These are phyloP conservation scores for Alternaria hordeiaustralica DNA, from an alignment of 2,329 filamentous ascomycete species.

Conservation along the genomic window DNA sequence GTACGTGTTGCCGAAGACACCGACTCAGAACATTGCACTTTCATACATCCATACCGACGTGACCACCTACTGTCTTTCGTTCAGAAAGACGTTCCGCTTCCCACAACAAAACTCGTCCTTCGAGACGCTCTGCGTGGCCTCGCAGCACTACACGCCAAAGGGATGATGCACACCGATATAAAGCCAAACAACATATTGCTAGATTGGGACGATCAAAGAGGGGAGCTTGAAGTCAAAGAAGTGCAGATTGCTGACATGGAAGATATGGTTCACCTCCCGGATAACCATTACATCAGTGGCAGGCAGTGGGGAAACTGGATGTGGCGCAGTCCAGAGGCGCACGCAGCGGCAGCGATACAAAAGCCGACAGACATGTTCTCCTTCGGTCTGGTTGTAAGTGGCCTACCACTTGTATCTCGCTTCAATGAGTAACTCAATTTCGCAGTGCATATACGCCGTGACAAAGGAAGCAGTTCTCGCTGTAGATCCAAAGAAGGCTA, in stretches of 20 bases:
- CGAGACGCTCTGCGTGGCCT: constrained; percentile 28
- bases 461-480: not conserved
- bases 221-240: constrained; percentile 40
- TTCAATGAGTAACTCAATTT: not conserved
- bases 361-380: constrained; percentile 55
- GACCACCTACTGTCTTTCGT: constrained; percentile 53
- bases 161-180: constrained; percentile 42
- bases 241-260: constrained; percentile 53
- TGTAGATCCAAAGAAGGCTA: not conserved
- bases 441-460: not conserved
- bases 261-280: constrained; percentile 50
- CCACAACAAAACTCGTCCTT: constrained; percentile 53
- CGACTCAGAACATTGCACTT: constrained; percentile 54
- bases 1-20: constrained; percentile 43
- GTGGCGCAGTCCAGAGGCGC: constrained; percentile 56
- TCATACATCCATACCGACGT: constrained; percentile 54
- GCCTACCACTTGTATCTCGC: not conserved
- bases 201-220: constrained; percentile 42
- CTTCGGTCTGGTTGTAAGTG: constrained; percentile 53
- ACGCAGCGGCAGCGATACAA: constrained; percentile 48
- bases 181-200: constrained; percentile 56
- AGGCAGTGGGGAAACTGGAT: constrained; percentile 52
- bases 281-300: constrained; percentile 47
- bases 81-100: constrained; percentile 49
- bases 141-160: constrained; percentile 17